Base-by-base conservation (phyloP, 169 alveolate genomes). In the Cryptosporidium meleagridis region DNA sequence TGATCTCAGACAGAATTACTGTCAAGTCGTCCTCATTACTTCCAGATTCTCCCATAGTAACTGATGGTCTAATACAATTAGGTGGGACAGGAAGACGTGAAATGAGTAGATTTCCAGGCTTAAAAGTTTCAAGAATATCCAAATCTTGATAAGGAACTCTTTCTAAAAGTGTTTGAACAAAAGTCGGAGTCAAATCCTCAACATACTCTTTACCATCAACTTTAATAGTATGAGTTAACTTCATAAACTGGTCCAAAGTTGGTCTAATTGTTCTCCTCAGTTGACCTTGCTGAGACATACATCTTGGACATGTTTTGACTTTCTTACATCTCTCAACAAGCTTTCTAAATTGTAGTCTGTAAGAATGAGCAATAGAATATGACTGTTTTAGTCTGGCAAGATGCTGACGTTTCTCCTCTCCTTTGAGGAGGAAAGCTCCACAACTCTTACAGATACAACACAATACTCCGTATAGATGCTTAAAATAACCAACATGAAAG, bases 401-500 rank as follows among this genome's bases (percentile, higher is more conserved):
- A 86, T 86, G 58, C 59, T 72, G 70, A 67, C 72, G 41, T 93
- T 65, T 93, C 86, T 95, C 95, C 31, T 96, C 96, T 14, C 92
- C 93, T 16, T 95, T 69, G 69, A 96, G 91, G 70, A 98, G 86
- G 37, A 97, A 84, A 26, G 96, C 85, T 37, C 98, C 95, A 85
- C 99, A 97, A 52, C 87, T 93, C 94, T 98, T 97, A 93, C 99
- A 98, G 37, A 97, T 96, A 48, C 97, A 94, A 85, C 96, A 92
- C 44, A 98, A 91, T 26, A 98, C 95, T 70, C 95, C 97, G 18
- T 96, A 93, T 12, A 94, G 91, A 92, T 97, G 98, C 93, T 96
- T 97, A 91, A 98, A 96, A 93, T 96, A 99, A 0, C 99, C 99
- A 3, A 97, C 94, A 92, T 99, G 99, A 92, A 97, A 99, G 21